These are phyloP conservation scores for Candida loeiensis DNA, from an alignment of 805 yeast species.

Conservation along the genomic window DNA sequence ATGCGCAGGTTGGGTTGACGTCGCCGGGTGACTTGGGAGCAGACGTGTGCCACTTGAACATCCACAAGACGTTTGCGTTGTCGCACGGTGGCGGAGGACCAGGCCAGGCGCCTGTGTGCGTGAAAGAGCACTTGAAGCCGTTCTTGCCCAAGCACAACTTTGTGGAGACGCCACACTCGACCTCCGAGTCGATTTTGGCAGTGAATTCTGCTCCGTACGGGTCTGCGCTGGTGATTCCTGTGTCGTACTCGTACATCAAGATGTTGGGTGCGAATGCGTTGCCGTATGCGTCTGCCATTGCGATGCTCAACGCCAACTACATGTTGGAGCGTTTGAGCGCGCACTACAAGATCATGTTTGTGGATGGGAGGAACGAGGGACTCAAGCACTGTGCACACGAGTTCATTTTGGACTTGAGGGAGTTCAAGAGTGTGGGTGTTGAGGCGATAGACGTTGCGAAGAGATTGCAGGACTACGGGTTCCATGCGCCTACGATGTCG, in stretches of 20 bases:
- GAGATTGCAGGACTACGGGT: conserved; percentile 95
- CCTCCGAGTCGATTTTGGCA: conserved; percentile 57
- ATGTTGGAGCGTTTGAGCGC: conserved; percentile 77
- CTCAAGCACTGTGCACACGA: conserved; percentile 91
- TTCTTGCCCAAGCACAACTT: conserved; percentile 80
- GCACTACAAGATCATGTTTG: conserved; percentile 73
- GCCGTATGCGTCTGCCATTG: conserved; percentile 82
- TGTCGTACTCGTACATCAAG: conserved; percentile 92
- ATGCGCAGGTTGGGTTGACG: conserved; percentile 96
- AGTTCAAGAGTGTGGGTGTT: conserved; percentile 71
- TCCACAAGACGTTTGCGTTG: conserved; percentile 96
- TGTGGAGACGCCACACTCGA: conserved; percentile 47
- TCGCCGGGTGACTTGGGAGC: conserved; percentile 98
- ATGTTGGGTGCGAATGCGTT: conserved; percentile 85
- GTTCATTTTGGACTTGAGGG: conserved; percentile 87
- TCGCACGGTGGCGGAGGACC: conserved; percentile 99
- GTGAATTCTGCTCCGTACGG: conserved; percentile 96
- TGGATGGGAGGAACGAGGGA: conserved; percentile 48
- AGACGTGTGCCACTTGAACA: conserved; percentile 94
- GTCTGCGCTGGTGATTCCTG: conserved; percentile 88
- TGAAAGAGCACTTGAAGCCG: conserved; percentile 71
- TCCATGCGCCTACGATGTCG: conserved; percentile 98
- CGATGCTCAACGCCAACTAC: conserved; percentile 93
- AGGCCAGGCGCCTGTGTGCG: conserved; percentile 98
- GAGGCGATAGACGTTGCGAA: conserved; percentile 97